Conservation (phyloP, 805 yeast species). For the Hanseniaspora taiwanica region DNA sequence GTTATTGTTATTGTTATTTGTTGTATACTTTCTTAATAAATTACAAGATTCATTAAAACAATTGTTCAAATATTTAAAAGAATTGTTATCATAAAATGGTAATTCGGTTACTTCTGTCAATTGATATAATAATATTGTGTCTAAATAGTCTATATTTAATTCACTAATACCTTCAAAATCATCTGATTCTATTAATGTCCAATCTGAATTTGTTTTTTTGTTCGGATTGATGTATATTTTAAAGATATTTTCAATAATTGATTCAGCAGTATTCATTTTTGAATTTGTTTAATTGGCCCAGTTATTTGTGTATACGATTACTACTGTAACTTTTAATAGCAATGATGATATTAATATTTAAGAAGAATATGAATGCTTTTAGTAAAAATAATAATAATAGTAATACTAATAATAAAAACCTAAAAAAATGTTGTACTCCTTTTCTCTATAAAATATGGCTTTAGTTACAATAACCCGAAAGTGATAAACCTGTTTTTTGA, state of each 20-base stretch:
- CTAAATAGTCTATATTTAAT: conserved; percentile 14
- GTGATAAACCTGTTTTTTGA: no score
- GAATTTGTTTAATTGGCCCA: neutral
- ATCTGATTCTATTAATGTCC: conserved; percentile 7
- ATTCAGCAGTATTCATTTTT: neutral
- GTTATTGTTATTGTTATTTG: neutral
- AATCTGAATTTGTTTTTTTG: conserved; percentile 6
- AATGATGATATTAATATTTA: no score
- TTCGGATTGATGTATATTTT: conserved; percentile 12
- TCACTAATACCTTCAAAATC: conserved; percentile 9
- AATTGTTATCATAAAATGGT: neutral
- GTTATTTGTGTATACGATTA: neutral
- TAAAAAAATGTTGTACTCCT: no score
- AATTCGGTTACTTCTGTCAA: conserved; percentile 17
- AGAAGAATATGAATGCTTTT: no score
- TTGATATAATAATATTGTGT: conserved; percentile 19
- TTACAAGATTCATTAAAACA: conserved; percentile 8
- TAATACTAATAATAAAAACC: no score
- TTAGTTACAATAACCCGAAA: no score
- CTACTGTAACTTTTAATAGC: no score
- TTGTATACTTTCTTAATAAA: neutral
- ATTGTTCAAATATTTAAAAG: conserved; percentile 12
- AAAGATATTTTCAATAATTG: conserved; percentile 17
- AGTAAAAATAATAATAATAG: no score
- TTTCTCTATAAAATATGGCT: no score